Evolutionary conservation across 768 basidiomycete species (phyloP), one percentile per base, ranked within the genome.

Genomic region (Boletus patriciae): DNA sequence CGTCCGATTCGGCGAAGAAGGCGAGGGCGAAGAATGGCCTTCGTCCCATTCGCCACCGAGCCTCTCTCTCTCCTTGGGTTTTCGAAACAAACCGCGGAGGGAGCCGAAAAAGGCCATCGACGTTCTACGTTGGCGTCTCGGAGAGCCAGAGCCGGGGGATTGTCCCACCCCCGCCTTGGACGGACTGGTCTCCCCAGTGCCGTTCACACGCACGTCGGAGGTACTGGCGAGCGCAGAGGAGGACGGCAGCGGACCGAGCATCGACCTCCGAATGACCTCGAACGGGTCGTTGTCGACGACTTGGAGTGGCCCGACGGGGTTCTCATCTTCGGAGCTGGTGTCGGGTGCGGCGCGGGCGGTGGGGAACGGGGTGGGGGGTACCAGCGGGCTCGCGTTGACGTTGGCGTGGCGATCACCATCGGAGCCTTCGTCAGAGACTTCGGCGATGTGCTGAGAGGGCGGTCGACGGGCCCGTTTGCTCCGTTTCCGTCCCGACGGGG

Each of bases 261-360:
- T 55, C 1, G 60, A 58, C 18, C 25, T 44, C 9, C 52, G 59
- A n/a, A 65, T 68, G 18, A 50, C 44, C 25, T 58, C 53, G 23
- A 71, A 69, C 2, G 65, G 63, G 8, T 69, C 52, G 12, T 71
- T 71, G 7, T 71, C 65, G 37, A 66, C 55, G 9, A 71, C 51
- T 36, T 66, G 50, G 16, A 71, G 52, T 12, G 63, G 57, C 5
- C 62, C 68, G 2, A 37, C 45, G 15, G 54, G 23, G 1, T 34
- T 29, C 0, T 58, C 65, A 4, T 69, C 65, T 6, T 64, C 70
- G 2, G 58, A 59, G 48, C 64, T 66, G 8, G 53, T 60, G 5
- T 67, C 59, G 9, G 43, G 42, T n/a, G n/a, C 31, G 27, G 48
- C 21, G 15, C 18, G 13, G 27, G 29, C 5, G 27, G 48, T 18